These are phyloP conservation scores for Trichoderma lentiforme DNA, from an alignment of 2,329 filamentous ascomycete species.

Conservation along the genomic window DNA sequence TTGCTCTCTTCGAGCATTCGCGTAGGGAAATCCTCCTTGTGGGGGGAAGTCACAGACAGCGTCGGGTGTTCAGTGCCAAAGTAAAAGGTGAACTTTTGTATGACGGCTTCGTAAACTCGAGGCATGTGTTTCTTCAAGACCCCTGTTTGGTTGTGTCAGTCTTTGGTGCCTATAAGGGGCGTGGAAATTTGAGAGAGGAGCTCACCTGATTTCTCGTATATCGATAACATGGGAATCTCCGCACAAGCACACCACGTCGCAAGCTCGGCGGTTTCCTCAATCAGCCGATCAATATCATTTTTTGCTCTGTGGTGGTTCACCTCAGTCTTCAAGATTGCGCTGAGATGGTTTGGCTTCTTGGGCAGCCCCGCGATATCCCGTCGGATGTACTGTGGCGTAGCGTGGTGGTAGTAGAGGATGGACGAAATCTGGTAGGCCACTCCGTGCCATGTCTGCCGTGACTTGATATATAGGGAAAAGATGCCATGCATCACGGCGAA, in stretches of 20 bases:
- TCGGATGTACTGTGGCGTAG: conserved; percentile 86
- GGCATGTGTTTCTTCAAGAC: conserved; percentile 85
- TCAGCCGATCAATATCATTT: conserved; percentile 74
- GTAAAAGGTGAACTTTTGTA: conserved; percentile 78
- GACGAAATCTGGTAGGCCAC: conserved; percentile 74
- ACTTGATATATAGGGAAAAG: conserved; percentile 84
- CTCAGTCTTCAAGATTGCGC: conserved; percentile 76
- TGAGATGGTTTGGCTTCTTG: conserved; percentile 79
- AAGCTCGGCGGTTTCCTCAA: conserved; percentile 89
- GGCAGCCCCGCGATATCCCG: conserved; percentile 75
- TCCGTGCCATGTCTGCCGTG: conserved; percentile 75
- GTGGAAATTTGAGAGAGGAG: neutral
- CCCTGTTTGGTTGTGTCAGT: conserved; percentile 43
- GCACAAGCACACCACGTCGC: conserved; percentile 90
- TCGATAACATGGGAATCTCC: conserved; percentile 79
- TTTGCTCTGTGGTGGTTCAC: conserved; percentile 63
- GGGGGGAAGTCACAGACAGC: conserved; percentile 55
- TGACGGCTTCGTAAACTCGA: conserved; percentile 76
- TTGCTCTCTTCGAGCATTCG: conserved; percentile 28
- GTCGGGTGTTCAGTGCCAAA: conserved; percentile 73
- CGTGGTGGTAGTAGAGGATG: conserved; percentile 90
- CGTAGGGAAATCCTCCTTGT: conserved; percentile 38
- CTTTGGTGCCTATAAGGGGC: neutral
- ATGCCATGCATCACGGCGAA: conserved; percentile 72
- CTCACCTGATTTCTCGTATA: conserved; percentile 89